phyloP scores from a whole-genome alignment of 257 asterid genomes.

The Solanum verrucosum region DNA sequence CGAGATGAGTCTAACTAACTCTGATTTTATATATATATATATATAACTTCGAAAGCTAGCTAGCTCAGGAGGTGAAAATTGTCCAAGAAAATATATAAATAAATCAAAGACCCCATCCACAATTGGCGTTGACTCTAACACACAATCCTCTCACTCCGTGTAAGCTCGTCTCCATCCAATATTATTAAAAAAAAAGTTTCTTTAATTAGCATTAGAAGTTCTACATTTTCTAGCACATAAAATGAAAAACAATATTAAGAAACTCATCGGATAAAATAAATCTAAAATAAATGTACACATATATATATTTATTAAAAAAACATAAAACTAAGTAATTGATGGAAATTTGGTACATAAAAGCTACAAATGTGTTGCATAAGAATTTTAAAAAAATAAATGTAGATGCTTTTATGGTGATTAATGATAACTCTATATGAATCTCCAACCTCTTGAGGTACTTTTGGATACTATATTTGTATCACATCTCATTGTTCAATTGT shows the following conservation, averaged over 20 bases:
- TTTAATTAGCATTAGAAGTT: not conserved
- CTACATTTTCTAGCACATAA: not conserved
- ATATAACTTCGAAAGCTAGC: no score
- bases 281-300: not conserved
- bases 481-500: conserved; percentile 18
- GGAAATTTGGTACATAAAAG: not conserved
- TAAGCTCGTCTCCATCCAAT: not conserved
- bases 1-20: not conserved
- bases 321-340: not conserved
- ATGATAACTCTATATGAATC: not conserved
- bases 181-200: not conserved
- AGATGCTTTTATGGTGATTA: not conserved
- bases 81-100: no score
- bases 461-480: not conserved
- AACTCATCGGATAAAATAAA: not conserved
- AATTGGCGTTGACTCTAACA: not conserved
- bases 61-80: no score
- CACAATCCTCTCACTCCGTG: not conserved
- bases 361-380: not conserved
- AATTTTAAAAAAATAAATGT: not conserved
- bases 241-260: not conserved
- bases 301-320: not conserved
- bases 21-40: no score
- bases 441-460: not conserved
- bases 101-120: not conserved